Conservation (phyloP, 2,329 filamentous ascomycete genomes). For the Ophiocordyceps camponoti-floridani region DNA sequence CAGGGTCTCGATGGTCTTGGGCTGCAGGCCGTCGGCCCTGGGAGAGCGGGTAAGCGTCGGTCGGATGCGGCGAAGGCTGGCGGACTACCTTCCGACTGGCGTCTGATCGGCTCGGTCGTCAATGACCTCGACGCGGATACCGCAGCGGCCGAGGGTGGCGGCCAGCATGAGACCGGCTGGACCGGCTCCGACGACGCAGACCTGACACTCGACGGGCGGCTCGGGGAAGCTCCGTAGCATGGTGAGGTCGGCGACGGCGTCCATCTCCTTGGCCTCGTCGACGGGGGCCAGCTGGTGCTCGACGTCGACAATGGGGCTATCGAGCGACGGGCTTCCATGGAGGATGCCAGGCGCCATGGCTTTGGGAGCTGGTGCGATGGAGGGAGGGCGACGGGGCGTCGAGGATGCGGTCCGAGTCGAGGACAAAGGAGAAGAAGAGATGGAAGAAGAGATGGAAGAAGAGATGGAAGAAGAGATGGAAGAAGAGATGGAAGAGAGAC, state of each 20-base stretch:
- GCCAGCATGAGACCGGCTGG: constrained; percentile 38
- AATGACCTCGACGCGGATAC: constrained; percentile 45
- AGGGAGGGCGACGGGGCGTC: background rate
- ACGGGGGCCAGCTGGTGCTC: constrained; percentile 6
- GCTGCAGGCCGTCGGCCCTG: constrained; percentile 55
- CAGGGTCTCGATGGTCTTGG: constrained; percentile 63
- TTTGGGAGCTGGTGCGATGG: no score
- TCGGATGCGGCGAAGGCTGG: background rate
- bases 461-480: no score
- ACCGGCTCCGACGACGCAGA: constrained; percentile 36
- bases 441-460: no score
- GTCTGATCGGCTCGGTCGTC: constrained; percentile 55
- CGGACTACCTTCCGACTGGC: constrained; percentile 34
- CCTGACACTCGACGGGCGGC: constrained; percentile 25
- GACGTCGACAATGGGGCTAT: constrained; percentile 1
- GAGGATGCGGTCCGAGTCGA: background rate
- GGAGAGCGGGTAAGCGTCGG: constrained; percentile 4
- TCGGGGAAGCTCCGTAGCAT: constrained; percentile 29
- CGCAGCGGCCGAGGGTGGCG: constrained; percentile 41
- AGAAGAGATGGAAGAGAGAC: no score
- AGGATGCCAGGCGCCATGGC: constrained; percentile 7
- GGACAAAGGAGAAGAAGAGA: background rate
- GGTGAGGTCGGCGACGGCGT: constrained; percentile 25
- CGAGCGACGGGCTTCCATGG: constrained; percentile 2
- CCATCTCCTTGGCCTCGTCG: constrained; percentile 11